These are phyloP conservation scores for Pascua guehoae DNA, from an alignment of 1,284 basidiomycete genomes.

Conservation along the genomic window DNA sequence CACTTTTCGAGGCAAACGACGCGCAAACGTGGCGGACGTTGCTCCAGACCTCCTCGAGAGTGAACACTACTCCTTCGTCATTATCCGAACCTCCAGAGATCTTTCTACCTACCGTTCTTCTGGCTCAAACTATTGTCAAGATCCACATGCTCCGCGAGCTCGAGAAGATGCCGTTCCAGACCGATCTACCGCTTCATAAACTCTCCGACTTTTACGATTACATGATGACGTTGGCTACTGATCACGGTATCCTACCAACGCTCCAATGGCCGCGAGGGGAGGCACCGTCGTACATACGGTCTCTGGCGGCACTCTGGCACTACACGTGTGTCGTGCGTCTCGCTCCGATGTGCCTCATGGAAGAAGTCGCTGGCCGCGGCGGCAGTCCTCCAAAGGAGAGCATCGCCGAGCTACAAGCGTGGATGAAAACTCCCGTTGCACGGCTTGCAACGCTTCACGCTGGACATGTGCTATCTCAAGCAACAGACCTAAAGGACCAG, in stretches of 20 bases:
- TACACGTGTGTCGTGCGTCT: constrained; percentile 6
- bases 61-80: background rate
- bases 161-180: background rate
- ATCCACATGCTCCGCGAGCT: constrained; percentile 4
- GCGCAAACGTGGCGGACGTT: constrained; percentile 7
- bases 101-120: constrained; percentile 2
- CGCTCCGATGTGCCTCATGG: constrained; percentile 4
- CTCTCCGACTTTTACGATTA: constrained; percentile 1
- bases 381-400: background rate
- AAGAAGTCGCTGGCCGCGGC: constrained; percentile 4
- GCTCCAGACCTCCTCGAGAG: background rate
- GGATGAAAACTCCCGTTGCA: background rate
- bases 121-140: constrained; percentile 10
- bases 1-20: constrained; percentile 13
- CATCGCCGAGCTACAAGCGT: background rate
- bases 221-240: background rate
- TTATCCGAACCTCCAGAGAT: background rate
- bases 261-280: background rate
- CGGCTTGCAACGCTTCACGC: constrained; percentile 7
- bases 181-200: background rate
- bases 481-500: constrained; percentile 6
- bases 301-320: constrained; percentile 7
- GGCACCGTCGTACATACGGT: background rate
- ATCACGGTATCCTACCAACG: background rate
- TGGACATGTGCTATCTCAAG: constrained; percentile 1